Evolutionary conservation across 1,139 yeast species (phyloP).

Genomic region (Geotrichum fermentans): DNA sequence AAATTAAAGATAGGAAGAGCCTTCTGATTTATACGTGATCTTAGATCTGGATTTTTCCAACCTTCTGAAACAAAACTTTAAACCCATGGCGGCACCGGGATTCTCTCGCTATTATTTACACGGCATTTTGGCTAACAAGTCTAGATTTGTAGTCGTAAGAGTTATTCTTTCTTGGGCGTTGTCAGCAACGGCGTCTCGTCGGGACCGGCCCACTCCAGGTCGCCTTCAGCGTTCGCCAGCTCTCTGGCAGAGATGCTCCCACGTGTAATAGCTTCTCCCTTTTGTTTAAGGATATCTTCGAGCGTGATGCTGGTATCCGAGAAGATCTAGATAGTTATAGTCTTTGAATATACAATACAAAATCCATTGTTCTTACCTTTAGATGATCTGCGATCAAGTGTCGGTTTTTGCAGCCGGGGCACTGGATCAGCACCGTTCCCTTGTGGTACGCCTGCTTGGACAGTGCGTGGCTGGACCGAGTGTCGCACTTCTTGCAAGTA

Average conservation of each 20-base stretch:
- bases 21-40: conserved; percentile 21
- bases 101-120: no score
- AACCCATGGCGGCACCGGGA: no score
- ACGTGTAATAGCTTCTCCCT: conserved; percentile 69
- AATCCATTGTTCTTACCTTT: conserved; percentile 38
- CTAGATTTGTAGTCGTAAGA: no score
- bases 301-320: conserved; percentile 68
- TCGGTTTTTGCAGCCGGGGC: conserved; percentile 85
- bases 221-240: conserved; percentile 10
- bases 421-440: conserved; percentile 85
- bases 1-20: conserved; percentile 22
- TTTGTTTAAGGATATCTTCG: conserved; percentile 69
- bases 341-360: conserved; percentile 1
- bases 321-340: conserved; percentile 51
- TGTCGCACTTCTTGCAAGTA: conserved; percentile 83
- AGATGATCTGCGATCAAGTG: conserved; percentile 92
- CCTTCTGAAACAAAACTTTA: neutral
- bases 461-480: conserved; percentile 79
- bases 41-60: conserved; percentile 17
- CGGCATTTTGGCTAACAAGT: no score
- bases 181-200: conserved; percentile 3
- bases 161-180: neutral
- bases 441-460: conserved; percentile 85
- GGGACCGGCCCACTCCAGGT: conserved; percentile 13
- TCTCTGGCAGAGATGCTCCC: conserved; percentile 23